These are phyloP conservation scores for Aspergillus novofumigatus DNA, from an alignment of 2,329 filamentous ascomycete genomes.

Conservation along the genomic window DNA sequence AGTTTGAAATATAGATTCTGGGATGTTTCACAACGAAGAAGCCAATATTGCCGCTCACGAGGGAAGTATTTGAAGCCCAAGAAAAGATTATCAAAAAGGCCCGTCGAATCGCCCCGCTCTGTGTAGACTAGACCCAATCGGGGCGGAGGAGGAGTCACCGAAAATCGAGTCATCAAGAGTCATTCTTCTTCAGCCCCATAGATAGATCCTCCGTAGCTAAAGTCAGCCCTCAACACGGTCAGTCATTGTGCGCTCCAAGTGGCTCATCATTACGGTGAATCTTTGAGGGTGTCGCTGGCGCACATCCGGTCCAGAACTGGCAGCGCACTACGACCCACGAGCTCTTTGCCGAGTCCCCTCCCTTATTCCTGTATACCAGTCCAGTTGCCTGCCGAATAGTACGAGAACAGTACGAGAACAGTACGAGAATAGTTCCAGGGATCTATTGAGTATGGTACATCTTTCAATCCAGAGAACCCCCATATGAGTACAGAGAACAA, in stretches of 20 bases:
- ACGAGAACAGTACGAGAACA: neutral
- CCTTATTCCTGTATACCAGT: too few relatives aligned
- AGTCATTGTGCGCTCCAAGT: neutral
- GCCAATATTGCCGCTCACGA: neutral
- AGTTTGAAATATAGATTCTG: neutral
- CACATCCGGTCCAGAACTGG: too few relatives aligned
- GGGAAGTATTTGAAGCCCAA: neutral
- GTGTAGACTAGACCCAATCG: conserved; percentile 14
- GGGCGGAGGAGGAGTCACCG: conserved; percentile 12
- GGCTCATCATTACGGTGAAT: neutral
- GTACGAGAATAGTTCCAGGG: neutral
- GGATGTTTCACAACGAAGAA: neutral
- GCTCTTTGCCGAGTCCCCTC: neutral
- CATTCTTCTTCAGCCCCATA: neutral
- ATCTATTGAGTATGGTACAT: neutral
- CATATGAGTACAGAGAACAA: neutral
- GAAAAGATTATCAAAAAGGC: conserved; percentile 2
- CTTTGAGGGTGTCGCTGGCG: too few relatives aligned
- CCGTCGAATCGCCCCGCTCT: conserved; percentile 6
- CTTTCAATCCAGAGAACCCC: neutral
- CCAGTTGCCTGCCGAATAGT: neutral
- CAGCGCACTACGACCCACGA: neutral
- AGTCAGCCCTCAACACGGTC: neutral
- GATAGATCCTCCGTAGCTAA: neutral
- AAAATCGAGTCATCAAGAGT: conserved; percentile 9